Evolutionary conservation across 371 early-diverging fungal genomes (phyloP).

Genomic region (Coemansia sp.): DNA sequence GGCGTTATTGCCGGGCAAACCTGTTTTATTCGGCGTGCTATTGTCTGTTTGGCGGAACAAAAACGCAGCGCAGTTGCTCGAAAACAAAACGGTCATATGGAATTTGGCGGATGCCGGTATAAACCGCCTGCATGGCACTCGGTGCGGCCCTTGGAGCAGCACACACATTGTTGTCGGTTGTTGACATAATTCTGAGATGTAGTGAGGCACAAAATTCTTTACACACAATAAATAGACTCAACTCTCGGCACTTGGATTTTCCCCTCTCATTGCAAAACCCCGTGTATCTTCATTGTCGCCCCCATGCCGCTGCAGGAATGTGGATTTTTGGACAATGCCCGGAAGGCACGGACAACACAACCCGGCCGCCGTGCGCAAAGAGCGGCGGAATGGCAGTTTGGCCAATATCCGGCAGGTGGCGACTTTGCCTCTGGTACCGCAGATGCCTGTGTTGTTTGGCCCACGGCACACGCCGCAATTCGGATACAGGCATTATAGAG

Average conservation of each 20-base stretch:
- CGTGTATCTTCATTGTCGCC: too few relatives aligned
- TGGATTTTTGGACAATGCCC: too few relatives aligned
- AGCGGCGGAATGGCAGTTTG: too few relatives aligned
- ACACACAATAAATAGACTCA: too few relatives aligned
- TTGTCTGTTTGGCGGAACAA: not conserved
- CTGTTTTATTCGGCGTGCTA: not conserved
- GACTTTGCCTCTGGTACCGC: not conserved
- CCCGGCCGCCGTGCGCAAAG: too few relatives aligned
- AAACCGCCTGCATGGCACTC: constrained; percentile 1
- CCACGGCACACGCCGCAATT: not conserved
- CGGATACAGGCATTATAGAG: not conserved
- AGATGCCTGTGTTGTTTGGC: not conserved
- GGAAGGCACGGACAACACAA: too few relatives aligned
- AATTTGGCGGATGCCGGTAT: not conserved
- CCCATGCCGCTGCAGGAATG: too few relatives aligned
- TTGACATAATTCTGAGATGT: too few relatives aligned
- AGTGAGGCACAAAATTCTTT: too few relatives aligned
- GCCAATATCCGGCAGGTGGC: not conserved
- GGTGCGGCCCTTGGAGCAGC: not conserved
- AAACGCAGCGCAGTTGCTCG: not conserved
- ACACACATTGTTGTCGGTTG: not conserved
- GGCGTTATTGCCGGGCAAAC: too few relatives aligned
- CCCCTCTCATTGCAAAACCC: not conserved
- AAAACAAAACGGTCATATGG: constrained; percentile 3
- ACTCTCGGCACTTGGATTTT: not conserved